Evolutionary conservation across 169 alveolate species (phyloP).

Genomic region (Blepharisma undulans): DNA sequence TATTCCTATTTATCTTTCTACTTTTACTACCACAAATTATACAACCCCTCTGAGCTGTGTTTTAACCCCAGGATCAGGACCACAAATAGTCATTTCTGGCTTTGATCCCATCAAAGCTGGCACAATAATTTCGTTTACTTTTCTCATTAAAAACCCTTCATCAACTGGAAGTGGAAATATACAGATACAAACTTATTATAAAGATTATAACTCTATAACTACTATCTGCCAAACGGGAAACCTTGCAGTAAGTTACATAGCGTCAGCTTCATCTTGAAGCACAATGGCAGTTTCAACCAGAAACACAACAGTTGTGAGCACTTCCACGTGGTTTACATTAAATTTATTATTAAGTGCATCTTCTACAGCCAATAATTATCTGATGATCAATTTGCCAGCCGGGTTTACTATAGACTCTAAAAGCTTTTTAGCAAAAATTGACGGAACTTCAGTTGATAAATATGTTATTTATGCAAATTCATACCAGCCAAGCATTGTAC

Average conservation of each 20-base stretch:
- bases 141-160: constrained; percentile 1
- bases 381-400: background rate
- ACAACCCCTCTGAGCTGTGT: background rate
- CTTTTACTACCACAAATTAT: background rate
- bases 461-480: background rate
- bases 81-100: background rate
- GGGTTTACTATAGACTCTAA: background rate
- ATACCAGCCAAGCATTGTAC: background rate
- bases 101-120: background rate
- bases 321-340: background rate
- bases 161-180: background rate
- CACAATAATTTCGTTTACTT: background rate
- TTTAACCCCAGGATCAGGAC: background rate
- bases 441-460: background rate
- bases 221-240: background rate
- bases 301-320: background rate
- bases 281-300: background rate
- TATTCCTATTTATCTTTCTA: background rate
- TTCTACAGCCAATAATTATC: background rate
- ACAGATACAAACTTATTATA: background rate
- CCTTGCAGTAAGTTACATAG: background rate
- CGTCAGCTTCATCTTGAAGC: background rate
- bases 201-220: background rate
- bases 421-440: background rate
- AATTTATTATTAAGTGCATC: background rate